Evolutionary conservation across 2,329 filamentous ascomycete species (phyloP), one percentile per base, ranked within the genome.

Genomic region (Lasiodiplodia gonubiensis): DNA sequence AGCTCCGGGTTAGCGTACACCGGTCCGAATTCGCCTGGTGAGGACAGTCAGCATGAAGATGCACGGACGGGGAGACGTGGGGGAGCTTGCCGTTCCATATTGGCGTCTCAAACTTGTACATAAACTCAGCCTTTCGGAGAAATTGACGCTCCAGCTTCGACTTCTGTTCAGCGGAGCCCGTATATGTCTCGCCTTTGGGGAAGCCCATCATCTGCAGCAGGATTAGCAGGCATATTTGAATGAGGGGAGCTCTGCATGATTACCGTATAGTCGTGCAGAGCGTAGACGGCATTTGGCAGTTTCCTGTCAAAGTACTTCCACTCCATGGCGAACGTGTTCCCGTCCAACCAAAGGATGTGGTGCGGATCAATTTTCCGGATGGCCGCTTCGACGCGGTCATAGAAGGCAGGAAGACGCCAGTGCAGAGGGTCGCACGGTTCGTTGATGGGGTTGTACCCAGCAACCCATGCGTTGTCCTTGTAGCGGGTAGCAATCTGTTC

Each of bases 11-110:
- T 71, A 14, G 82, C 80, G 70, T 85, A 86, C 0, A 85, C 82
- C 0, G 83, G 83, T 0, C 83, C 85, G 66, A 77, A 78, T 23
- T 78, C 75, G n/a, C 84, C 84, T 68, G 59, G 0, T 35, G 3
- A 89, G 85, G 72, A 91, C 86, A 69, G 91, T 86, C 12, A 86
- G 78, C 10, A 86, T 81, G 3, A 78, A 78, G 2, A 72, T 72
- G 5, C 67, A 85, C 87, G 46, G 80, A 39, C 11, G 14, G 71
- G 25, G 74, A 21, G 10, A 14, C 7, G 21, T 23, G n/a, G 25
- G 14, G 39, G 39, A 8, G 16, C 46, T 16, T 35, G 51, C 59
- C 59, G 42, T 86, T 86, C 84, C 83, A 86, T 67, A 83, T 80
- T 0, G 82, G 79, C 0, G 79, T 78, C 14, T 77, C 74, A 51